Base-by-base conservation (phyloP, 2,329 filamentous ascomycete species). In the Neonectria coccinea region DNA sequence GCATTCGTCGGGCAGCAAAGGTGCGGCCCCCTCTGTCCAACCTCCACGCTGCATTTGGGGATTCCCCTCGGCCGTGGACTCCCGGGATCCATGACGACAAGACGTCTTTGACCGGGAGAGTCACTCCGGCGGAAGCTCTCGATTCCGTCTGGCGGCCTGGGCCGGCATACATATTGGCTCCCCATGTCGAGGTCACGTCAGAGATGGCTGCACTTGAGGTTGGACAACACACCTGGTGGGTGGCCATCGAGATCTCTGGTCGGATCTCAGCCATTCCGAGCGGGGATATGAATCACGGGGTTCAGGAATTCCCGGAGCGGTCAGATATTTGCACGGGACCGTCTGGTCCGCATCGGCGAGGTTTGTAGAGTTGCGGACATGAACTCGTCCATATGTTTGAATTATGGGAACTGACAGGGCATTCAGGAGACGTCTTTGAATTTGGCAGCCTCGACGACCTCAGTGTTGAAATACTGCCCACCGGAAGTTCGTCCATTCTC, bases 361-460 rank as follows among this genome's bases (percentile, higher is more conserved):
- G 76, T 77, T 45, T 39, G 67, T 54, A 58, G 45, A 64, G 10
- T 36, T 36, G 50, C 39, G 54, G 48, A 51, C 41, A 45, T 50
- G 56, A 44, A 47, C 33, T 45, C 45, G 45, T 33, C 47, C 8
- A 22, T 5, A 20, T 29, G 25, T 55, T 60, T 59, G 51, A 36
- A 57, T 31, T 29, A 55, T 25, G 16, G 9, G 31, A 12, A 53
- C 55, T 72, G 45, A 69, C 41, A 14, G 27, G 5, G 39, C 18
- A 8, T 11, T 18, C 18, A 82, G 80, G 77, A 63, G 67, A 67
- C 6, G 70, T 70, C 16, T 76, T 80, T 61, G 78, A 78, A 36
- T 83, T 83, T 72, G 84, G 83, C 11, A 84, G 81, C 63, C 75
- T 88, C 14, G 82, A 85, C 68, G 79, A 87, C 62, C 68, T 87